These are phyloP conservation scores for Cruciata laevipes DNA, from an alignment of 257 asterid genomes.

Conservation along the genomic window DNA sequence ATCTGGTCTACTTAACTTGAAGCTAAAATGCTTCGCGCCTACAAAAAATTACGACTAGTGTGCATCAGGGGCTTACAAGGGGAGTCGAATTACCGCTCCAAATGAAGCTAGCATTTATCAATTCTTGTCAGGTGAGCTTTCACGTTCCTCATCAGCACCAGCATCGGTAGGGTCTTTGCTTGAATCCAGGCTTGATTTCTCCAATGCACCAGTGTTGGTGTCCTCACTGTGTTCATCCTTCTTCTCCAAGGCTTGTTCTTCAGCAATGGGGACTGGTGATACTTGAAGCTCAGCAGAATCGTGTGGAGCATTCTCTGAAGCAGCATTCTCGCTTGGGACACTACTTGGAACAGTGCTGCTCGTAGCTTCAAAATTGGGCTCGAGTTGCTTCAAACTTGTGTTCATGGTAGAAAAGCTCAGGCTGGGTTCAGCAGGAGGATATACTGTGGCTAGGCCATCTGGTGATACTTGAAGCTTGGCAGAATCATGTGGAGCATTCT, in stretches of 20 bases:
- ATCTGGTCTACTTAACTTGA: background rate
- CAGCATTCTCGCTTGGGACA: constrained; percentile 31
- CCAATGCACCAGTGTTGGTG: constrained; percentile 17
- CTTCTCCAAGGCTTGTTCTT: constrained; percentile 17
- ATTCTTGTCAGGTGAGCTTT: constrained; percentile 35
- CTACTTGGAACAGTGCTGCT: constrained; percentile 4
- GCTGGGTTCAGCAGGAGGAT: background rate
- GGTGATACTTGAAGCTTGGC: constrained; percentile 24
- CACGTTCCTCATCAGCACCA: constrained; percentile 23
- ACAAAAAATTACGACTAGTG: constrained; percentile 8
- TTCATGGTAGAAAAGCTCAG: background rate
- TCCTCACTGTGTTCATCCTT: constrained; percentile 19
- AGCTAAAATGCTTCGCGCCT: background rate
- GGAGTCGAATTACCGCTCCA: constrained; percentile 1
- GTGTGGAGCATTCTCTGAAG: constrained; percentile 31
- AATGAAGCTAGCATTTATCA: constrained; percentile 18
- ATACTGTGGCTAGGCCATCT: background rate
- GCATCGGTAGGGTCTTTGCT: constrained; percentile 32
- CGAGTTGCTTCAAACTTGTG: background rate
- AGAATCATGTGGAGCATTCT: constrained; percentile 24
- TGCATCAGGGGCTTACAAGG: constrained; percentile 1
- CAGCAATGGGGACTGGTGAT: constrained; percentile 15
- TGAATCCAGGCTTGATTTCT: constrained; percentile 33
- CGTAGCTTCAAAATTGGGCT: background rate
- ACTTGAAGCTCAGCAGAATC: constrained; percentile 23